Conservation (phyloP, 2,329 filamentous ascomycete species). For the Aureobasidium sp. region DNA sequence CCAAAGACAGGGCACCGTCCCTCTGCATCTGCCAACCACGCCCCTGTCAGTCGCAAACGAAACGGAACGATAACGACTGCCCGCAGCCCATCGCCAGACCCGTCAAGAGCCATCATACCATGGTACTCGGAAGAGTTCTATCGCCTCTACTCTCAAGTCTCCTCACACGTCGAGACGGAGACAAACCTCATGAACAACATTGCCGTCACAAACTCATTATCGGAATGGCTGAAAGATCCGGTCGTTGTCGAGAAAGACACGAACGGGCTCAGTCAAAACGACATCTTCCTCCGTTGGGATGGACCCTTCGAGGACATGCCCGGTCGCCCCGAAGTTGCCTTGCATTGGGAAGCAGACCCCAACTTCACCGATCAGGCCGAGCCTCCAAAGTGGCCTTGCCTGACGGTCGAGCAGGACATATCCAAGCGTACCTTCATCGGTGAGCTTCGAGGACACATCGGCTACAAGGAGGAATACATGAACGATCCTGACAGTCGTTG, state of each 20-base stretch:
- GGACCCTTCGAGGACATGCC: conserved; percentile 48
- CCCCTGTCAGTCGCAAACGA: conserved; percentile 59
- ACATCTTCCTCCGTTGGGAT: conserved; percentile 63
- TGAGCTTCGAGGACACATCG: conserved; percentile 60
- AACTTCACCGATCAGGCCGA: conserved; percentile 45
- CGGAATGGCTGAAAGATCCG: conserved; percentile 70
- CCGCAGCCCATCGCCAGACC: conserved; percentile 65
- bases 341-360: conserved; percentile 47
- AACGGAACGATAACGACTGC: conserved; percentile 51
- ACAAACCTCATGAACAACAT: conserved; percentile 76
- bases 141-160: conserved; percentile 42
- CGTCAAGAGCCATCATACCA: conserved; percentile 20
- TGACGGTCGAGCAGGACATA: conserved; percentile 50
- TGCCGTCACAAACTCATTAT: conserved; percentile 65
- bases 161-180: conserved; percentile 45
- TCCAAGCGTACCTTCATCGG: conserved; percentile 51
- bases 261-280: conserved; percentile 53
- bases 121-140: conserved; percentile 56
- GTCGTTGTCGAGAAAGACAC: conserved; percentile 61
- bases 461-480: conserved; percentile 42
- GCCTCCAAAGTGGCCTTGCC: conserved; percentile 63
- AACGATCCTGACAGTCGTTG: conserved; percentile 41
- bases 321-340: conserved; percentile 45
- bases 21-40: conserved; percentile 66
- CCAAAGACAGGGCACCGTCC: conserved; percentile 74